Evolutionary conservation across 2,329 filamentous ascomycete genomes (phyloP).

Genomic region (Westerdykella aurantiaca): DNA sequence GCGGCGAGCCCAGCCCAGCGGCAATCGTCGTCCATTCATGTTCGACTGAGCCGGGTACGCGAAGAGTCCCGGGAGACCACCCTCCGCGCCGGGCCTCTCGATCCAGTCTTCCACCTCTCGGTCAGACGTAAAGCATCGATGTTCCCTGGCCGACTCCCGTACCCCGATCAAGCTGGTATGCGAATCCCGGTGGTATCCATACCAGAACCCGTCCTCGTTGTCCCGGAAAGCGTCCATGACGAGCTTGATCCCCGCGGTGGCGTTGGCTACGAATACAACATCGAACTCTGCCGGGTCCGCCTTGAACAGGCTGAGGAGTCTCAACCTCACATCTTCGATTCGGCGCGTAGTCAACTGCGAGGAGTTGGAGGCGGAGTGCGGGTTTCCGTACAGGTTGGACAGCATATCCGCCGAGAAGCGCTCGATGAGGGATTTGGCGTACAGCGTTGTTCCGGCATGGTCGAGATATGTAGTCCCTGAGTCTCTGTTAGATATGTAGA

Average conservation of each 20-base stretch:
- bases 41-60: constrained; percentile 89
- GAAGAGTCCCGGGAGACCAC: constrained; percentile 46
- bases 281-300: constrained; percentile 78
- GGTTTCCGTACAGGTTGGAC: constrained; percentile 77
- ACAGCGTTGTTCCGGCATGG: constrained; percentile 88
- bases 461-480: constrained; percentile 79
- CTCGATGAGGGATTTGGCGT: constrained; percentile 74
- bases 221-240: constrained; percentile 70
- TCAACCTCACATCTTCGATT: constrained; percentile 69
- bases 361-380: constrained; percentile 77
- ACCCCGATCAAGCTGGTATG: constrained; percentile 85
- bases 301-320: constrained; percentile 69
- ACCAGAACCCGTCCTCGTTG: constrained; percentile 61
- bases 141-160: constrained; percentile 59
- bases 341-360: constrained; percentile 70
- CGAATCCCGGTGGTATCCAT: constrained; percentile 73
- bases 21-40: constrained; percentile 73
- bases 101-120: constrained; percentile 63
- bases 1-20: constrained; percentile 58
- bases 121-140: constrained; percentile 60
- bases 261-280: constrained; percentile 86
- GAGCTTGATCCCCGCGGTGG: constrained; percentile 82
- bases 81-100: constrained; percentile 2
- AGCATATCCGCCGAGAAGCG: constrained; percentile 74
- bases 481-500: constrained; percentile 6